Evolutionary conservation across 306 rosid genomes (phyloP).

Genomic region (Ormosia emarginata): DNA sequence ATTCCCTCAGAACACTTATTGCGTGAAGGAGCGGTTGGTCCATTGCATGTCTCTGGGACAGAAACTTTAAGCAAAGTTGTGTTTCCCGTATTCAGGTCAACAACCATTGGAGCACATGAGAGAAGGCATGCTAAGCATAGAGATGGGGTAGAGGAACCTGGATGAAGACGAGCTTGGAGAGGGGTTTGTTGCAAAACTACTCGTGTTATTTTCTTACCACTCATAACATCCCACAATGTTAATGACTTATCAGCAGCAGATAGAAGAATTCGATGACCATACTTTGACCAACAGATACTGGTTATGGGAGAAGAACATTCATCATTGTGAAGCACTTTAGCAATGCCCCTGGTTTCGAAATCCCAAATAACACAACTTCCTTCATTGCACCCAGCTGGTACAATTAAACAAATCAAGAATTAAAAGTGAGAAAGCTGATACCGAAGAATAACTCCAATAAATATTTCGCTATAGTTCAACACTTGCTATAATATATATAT

Average conservation of each 20-base stretch:
- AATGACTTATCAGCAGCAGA: slow-evolving; percentile 90
- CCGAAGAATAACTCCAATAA: background rate
- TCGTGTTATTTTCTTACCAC: slow-evolving; percentile 62
- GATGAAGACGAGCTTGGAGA: slow-evolving; percentile 88
- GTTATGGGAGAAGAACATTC: slow-evolving; percentile 73
- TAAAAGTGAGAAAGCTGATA: slow-evolving; percentile 12
- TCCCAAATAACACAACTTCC: slow-evolving; percentile 96
- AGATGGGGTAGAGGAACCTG: slow-evolving; percentile 80
- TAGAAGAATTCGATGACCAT: slow-evolving; percentile 56
- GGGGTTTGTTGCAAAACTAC: slow-evolving; percentile 72
- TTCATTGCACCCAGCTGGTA: slow-evolving; percentile 90
- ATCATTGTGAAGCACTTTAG: slow-evolving; percentile 74
- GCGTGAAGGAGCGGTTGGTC: slow-evolving; percentile 54
- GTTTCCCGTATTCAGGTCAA: slow-evolving; percentile 72
- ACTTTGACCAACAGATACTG: slow-evolving; percentile 73
- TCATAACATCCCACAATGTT: slow-evolving; percentile 77
- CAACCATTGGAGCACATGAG: slow-evolving; percentile 88
- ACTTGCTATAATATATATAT: background rate
- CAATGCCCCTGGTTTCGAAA: slow-evolving; percentile 89
- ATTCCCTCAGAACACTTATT: slow-evolving; percentile 74
- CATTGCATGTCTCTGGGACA: slow-evolving; percentile 51
- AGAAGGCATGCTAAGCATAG: slow-evolving; percentile 92
- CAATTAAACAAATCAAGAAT: slow-evolving; percentile 28
- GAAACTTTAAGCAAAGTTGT: slow-evolving; percentile 70
- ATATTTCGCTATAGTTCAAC: background rate